Conservation (phyloP, 2,329 filamentous ascomycete species). For the Metarhizium robertsii region DNA sequence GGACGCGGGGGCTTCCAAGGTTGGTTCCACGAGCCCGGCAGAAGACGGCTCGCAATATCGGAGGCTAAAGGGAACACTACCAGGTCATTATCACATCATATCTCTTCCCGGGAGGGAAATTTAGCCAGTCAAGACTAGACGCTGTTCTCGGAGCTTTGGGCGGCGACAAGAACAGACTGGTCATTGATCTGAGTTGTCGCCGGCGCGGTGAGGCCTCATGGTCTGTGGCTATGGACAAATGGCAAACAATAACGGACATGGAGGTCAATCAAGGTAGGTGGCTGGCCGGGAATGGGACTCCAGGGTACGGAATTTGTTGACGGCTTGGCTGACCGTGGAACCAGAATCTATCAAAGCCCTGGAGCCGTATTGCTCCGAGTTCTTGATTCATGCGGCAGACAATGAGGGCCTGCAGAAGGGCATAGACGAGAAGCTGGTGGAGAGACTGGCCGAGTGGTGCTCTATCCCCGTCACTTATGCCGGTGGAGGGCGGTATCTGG, state of each 20-base stretch:
- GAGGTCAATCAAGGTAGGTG: slow-evolving; percentile 72
- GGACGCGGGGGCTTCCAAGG: slow-evolving; percentile 79
- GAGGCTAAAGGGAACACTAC: not conserved
- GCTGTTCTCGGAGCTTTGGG: slow-evolving; percentile 64
- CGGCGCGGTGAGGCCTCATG: slow-evolving; percentile 62
- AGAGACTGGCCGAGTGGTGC: slow-evolving; percentile 73
- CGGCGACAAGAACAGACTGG: slow-evolving; percentile 69
- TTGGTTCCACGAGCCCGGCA: slow-evolving; percentile 26
- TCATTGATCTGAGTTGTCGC: slow-evolving; percentile 91
- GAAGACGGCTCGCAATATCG: slow-evolving; percentile 9
- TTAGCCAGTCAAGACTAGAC: slow-evolving; percentile 68
- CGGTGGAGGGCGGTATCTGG: slow-evolving; percentile 75
- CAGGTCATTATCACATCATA: slow-evolving; percentile 97
- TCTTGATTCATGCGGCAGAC: slow-evolving; percentile 93
- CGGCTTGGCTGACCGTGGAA: not conserved
- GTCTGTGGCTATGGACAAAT: slow-evolving; percentile 99
- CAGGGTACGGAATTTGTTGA: not conserved
- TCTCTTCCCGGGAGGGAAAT: slow-evolving; percentile 76
- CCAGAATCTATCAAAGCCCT: slow-evolving; percentile 73
- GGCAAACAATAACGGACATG: slow-evolving; percentile 97
- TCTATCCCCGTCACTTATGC: slow-evolving; percentile 92
- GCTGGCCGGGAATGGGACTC: too few species aligned
- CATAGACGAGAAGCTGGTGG: slow-evolving; percentile 78
- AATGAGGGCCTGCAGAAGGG: slow-evolving; percentile 90
- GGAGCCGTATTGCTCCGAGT: slow-evolving; percentile 91